These are phyloP conservation scores for Fusarium udum DNA, from an alignment of 2,329 filamentous ascomycete species.

Conservation along the genomic window DNA sequence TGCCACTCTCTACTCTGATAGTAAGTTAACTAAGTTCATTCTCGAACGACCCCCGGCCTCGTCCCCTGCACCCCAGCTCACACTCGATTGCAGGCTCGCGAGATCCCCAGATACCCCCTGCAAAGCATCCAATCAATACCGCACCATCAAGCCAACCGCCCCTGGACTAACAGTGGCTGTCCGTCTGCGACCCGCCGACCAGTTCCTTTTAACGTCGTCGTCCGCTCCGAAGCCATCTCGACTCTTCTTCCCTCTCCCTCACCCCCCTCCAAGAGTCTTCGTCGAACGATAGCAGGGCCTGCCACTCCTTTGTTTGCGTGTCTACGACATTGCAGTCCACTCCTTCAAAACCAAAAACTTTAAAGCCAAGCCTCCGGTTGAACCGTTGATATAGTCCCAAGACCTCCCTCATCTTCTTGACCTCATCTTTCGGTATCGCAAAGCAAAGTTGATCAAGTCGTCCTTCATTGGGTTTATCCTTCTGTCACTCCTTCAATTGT, in stretches of 20 bases:
- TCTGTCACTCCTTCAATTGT: slow-evolving; percentile 39
- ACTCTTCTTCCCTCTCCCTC: slow-evolving; percentile 35
- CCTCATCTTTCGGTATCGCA: slow-evolving; percentile 23
- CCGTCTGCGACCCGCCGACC: slow-evolving; percentile 35
- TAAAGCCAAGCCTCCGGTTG: slow-evolving; percentile 41
- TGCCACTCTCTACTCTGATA: slow-evolving; percentile 11
- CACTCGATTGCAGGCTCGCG: slow-evolving; percentile 33
- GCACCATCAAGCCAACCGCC: slow-evolving; percentile 34
- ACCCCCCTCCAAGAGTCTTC: slow-evolving; percentile 42
- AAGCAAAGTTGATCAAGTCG: slow-evolving; percentile 35
- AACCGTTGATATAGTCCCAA: slow-evolving; percentile 42
- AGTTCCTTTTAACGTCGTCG: slow-evolving; percentile 46
- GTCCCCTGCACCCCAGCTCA: slow-evolving; percentile 20
- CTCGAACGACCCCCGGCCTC: slow-evolving; percentile 5
- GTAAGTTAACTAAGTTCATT: background rate
- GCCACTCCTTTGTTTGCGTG: slow-evolving; percentile 46
- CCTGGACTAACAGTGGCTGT: slow-evolving; percentile 32
- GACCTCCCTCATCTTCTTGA: slow-evolving; percentile 32
- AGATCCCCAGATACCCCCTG: slow-evolving; percentile 33
- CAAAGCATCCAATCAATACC: slow-evolving; percentile 38
- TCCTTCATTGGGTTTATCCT: slow-evolving; percentile 37
- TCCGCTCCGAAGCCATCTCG: slow-evolving; percentile 37
- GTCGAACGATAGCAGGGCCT: slow-evolving; percentile 42
- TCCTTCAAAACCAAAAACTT: slow-evolving; percentile 42
- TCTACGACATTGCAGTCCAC: slow-evolving; percentile 47